These are phyloP conservation scores for Leishmania arabica DNA, from an alignment of 208 protist genomes.

Conservation along the genomic window DNA sequence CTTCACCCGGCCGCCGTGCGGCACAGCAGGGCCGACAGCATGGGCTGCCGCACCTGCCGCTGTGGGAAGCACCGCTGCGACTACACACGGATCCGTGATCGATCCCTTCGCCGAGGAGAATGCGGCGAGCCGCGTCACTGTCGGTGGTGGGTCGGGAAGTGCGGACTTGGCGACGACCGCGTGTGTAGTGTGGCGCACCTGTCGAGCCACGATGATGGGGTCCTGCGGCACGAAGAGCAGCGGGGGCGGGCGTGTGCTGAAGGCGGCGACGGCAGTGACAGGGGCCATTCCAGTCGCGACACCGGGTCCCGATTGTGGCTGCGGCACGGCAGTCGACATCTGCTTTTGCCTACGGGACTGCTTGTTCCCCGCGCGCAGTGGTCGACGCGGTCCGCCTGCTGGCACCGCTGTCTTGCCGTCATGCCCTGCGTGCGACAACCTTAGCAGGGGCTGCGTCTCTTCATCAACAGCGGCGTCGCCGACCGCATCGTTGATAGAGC, in stretches of 20 bases:
- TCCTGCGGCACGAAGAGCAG: neutral
- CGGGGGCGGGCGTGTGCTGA: neutral
- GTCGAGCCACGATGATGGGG: neutral
- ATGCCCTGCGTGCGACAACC: neutral
- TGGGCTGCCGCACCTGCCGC: neutral
- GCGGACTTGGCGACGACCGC: neutral
- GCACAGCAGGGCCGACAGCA: neutral
- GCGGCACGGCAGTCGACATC: neutral
- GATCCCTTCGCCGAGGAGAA: neutral
- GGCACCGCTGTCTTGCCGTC: neutral
- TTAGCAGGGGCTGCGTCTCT: neutral
- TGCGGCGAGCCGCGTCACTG: neutral
- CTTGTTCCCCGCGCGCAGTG: neutral
- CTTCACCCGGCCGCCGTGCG: neutral
- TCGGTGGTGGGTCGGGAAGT: neutral
- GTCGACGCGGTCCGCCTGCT: neutral
- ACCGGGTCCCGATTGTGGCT: neutral
- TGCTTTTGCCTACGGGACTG: neutral
- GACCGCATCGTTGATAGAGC: conserved; percentile 3
- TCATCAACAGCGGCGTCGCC: neutral
- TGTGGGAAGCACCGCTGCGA: neutral
- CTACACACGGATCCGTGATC: neutral
- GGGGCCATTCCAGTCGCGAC: neutral
- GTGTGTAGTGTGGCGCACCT: neutral
- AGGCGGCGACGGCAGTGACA: neutral